Conservation (phyloP, 495 filamentous ascomycete species). For the Geoglossum glabrum region DNA sequence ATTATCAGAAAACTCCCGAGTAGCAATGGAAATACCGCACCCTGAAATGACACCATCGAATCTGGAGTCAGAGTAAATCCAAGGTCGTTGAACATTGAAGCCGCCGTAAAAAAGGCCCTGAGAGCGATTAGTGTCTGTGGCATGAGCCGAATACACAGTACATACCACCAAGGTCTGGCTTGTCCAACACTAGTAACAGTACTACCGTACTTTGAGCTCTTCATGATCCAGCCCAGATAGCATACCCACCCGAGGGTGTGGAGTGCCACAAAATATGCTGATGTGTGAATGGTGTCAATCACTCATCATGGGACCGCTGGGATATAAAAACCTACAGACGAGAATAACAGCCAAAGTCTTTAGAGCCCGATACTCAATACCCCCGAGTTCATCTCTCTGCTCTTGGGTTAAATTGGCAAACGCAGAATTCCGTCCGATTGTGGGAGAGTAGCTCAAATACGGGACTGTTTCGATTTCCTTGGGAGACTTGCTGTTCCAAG, state of each 20-base stretch:
- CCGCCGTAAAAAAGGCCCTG: conserved; percentile 61
- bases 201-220: conserved; percentile 33
- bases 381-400: conserved; percentile 80
- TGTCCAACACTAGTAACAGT: conserved; percentile 40
- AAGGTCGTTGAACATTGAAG: conserved; percentile 75
- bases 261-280: conserved; percentile 55
- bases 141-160: not conserved
- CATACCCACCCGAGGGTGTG: conserved; percentile 51
- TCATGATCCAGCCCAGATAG: conserved; percentile 62
- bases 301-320: not conserved
- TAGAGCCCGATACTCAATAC: conserved; percentile 81
- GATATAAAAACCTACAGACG: conserved; percentile 21
- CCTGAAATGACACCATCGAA: conserved; percentile 75
- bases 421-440: conserved; percentile 73
- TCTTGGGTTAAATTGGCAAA: conserved; percentile 77
- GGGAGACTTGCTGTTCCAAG: not conserved
- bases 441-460: conserved; percentile 87
- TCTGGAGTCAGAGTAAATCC: conserved; percentile 69
- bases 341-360: conserved; percentile 68
- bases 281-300: not conserved
- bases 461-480: conserved; percentile 35
- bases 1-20: conserved; percentile 66
- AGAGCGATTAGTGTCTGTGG: not conserved
- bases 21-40: conserved; percentile 50
- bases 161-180: conserved; percentile 61